Base-by-base conservation (phyloP, 2,329 filamentous ascomycete genomes). In the Emericellopsis atlantica region DNA sequence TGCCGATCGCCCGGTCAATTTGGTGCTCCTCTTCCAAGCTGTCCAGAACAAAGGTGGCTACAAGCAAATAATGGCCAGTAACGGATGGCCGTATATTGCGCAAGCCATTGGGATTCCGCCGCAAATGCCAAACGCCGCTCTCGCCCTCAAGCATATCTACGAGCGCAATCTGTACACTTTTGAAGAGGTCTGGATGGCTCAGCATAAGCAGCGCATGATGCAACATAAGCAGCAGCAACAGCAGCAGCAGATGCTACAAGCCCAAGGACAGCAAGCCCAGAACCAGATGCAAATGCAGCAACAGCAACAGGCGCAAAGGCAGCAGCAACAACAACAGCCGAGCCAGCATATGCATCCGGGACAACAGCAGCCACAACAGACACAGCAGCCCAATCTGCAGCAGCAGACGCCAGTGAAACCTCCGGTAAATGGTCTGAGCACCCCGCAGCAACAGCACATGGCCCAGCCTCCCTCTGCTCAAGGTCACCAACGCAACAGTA, bases 31-130 rank as follows among this genome's bases (percentile, higher is more conserved):
- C 4, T 96, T 93, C 57, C 76, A 81, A 45, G 68, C 76, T 0
- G 84, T 95, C 2, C 59, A 64, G 36, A 74, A 81, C 49, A 89
- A 84, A 51, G 85, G 84, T 21, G 88, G 88, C 5, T 92, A 82
- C 42, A 84, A 82, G 49, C 76, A 72, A 45, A 77, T 93, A 4
- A 81, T 77, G 0, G 71, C 74, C 21, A 67, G 69, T 21, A 84
- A 86, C 47, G 69, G 72, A 43, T 96, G 92, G 92, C 67, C 70
- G 2, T 72, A 78, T 39, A 69, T 95, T 41, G 80, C 85, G 1
- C 74, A 77, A 43, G 64, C 72, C 24, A 57, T 88, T 38, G 71
- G 74, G 5, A 76, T 86, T 37, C 72, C 72, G 0, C 68, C 71
- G 40, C 81, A 85, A 47, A 64, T 75, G 41, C 81, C 80, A 1